Evolutionary conservation across 2,329 filamentous ascomycete genomes (phyloP).

Genomic region (Pseudovirgaria hyperparasitica): DNA sequence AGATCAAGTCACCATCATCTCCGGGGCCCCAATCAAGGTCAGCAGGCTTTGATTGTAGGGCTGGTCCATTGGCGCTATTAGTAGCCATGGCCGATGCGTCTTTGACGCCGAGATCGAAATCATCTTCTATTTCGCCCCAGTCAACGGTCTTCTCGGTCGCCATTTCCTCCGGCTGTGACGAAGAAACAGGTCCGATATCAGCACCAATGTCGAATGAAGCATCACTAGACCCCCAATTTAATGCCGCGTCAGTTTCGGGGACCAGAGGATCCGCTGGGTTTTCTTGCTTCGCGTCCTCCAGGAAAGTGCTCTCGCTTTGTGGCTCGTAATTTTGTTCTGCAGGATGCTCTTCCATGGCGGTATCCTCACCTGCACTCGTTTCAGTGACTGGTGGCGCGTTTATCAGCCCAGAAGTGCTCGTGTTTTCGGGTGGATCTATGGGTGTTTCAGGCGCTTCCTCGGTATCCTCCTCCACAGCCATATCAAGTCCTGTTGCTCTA

Average conservation of each 20-base stretch:
- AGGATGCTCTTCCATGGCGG: constrained; percentile 7
- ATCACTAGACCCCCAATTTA: constrained; percentile 7
- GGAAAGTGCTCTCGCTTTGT: constrained; percentile 30
- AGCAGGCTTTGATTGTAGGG: constrained; percentile 17
- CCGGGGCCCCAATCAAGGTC: constrained; percentile 22
- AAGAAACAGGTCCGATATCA: neutral
- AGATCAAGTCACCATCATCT: constrained; percentile 22
- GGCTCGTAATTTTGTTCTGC: constrained; percentile 30
- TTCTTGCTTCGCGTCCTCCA: constrained; percentile 34
- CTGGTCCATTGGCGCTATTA: constrained; percentile 4
- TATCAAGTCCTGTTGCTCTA: no score
- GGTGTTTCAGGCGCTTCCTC: no score
- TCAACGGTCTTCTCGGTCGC: constrained; percentile 11
- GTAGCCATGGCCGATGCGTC: neutral
- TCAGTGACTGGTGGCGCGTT: constrained; percentile 2
- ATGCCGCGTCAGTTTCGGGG: constrained; percentile 24
- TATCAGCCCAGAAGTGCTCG: no score
- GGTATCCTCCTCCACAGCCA: no score
- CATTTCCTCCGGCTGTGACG: neutral
- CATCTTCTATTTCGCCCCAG: constrained; percentile 18
- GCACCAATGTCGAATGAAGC: constrained; percentile 3
- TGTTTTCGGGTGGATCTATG: no score
- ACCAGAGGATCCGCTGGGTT: constrained; percentile 28
- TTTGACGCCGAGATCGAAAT: constrained; percentile 17
- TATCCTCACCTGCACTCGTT: constrained; percentile 3